Base-by-base conservation (phyloP, 768 basidiomycete genomes). In the Leccinum boreale region DNA sequence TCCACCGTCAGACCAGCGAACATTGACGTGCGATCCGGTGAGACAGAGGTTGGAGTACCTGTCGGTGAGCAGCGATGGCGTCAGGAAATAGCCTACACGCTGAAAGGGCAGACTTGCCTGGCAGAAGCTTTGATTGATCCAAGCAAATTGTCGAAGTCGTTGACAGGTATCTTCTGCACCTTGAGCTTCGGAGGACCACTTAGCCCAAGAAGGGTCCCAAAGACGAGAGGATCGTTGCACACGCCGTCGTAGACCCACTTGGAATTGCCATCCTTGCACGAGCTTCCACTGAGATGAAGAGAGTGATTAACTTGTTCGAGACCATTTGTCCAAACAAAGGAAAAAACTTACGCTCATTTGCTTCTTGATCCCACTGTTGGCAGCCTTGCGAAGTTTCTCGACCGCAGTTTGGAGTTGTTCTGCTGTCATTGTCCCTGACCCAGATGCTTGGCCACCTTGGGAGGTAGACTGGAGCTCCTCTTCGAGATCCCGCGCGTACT, bases 231-330 rank as follows among this genome's bases (percentile, higher is more conserved):
- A 62, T 82, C 77, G 8, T 70, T 66, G 60, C 79, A 83, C 19
- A 84, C 73, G 19, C 81, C 82, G 55, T 82, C 80, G 59, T 83
- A 83, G n/a, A 64, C 55, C 76, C 76, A 84, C 58, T 75, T 81
- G 21, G 83, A 77, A 6, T 67, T 58, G 15, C 79, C 76, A 0
- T 67, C 72, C 65, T 79, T 81, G 66, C 80, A 82, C 1, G 77
- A 75, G 74, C 61, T 77, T 79, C 82, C 81, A 83, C 82, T 81
- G 57, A 5, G n/a, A 47, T 48, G 12, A 29, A 28, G 28, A 17
- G 4, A 29, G 28, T 24, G n/a, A 31, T 31, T 3, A 23, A 48
- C 7, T 26, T n/a, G 19, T 54, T 26, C 58, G 33, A 55, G n/a
- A 7, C 23, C 50, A 47, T 50, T 3, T 28, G 4, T 4, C 21